Percentiles rank a stretch among this genome's conserved stretches.
Conservation (phyloP, 495 filamentous ascomycete genomes). For the Gamarada debralockiae region DNA sequence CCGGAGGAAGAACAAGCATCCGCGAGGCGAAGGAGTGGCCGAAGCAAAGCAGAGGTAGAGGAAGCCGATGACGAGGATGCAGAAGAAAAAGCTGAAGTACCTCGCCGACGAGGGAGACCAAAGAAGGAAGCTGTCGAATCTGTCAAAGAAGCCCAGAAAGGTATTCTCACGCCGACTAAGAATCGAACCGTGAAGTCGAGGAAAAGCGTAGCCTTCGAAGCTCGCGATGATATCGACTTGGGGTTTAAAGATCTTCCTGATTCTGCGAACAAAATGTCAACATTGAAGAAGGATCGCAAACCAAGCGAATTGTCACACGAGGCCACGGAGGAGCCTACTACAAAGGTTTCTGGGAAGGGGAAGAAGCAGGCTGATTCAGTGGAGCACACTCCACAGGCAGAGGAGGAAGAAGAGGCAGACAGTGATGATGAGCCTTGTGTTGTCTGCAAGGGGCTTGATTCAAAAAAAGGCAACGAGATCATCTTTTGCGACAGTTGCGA, state of each 20-base stretch:
- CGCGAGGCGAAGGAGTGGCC: background rate
- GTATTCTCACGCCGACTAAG: constrained; percentile 23
- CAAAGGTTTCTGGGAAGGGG: background rate
- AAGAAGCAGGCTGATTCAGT: background rate
- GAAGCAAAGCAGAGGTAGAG: background rate
- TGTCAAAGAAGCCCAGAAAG: constrained; percentile 9
- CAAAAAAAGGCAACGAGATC: constrained; percentile 49
- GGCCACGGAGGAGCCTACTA: too few species aligned
- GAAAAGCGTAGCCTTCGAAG: constrained; percentile 22
- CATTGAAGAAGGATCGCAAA: background rate
- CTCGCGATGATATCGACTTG: constrained; percentile 14
- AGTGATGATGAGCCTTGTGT: constrained; percentile 7
- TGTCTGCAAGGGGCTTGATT: constrained; percentile 7
- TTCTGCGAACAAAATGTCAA: constrained; percentile 5
- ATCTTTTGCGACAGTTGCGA: constrained; percentile 94
- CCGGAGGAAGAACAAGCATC: background rate
- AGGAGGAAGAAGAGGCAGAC: background rate
- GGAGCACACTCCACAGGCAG: background rate
- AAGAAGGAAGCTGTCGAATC: background rate
- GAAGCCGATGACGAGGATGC: background rate
- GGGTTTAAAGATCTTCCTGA: constrained; percentile 24
- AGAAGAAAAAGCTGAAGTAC: background rate
- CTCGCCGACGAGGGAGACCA: constrained; percentile 9
- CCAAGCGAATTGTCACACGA: background rate
- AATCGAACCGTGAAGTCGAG: constrained; percentile 4